Evolutionary conservation across 805 yeast genomes (phyloP).

Genomic region (Wickerhamomyces alni): DNA sequence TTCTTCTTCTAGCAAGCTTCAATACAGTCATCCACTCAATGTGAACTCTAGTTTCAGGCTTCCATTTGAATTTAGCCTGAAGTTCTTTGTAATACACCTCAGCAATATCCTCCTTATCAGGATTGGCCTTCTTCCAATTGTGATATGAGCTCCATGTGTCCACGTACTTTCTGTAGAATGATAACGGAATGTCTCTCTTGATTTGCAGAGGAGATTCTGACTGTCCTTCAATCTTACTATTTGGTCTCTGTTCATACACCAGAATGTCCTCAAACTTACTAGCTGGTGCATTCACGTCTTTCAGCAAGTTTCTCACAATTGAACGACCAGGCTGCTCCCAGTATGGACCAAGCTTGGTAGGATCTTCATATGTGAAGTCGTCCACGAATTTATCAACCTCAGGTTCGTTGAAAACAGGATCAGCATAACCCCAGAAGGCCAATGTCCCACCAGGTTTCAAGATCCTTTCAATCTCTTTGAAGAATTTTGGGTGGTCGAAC

Average conservation of each 20-base stretch:
- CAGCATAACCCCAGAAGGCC: constrained; percentile 76
- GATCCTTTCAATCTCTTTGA: constrained; percentile 40
- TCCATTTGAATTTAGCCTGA: constrained; percentile 42
- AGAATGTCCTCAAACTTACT: constrained; percentile 35
- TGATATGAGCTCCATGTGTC: constrained; percentile 71
- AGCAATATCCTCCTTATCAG: constrained; percentile 28
- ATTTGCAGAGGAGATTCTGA: constrained; percentile 23
- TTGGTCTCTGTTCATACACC: constrained; percentile 26
- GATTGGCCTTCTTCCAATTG: constrained; percentile 36
- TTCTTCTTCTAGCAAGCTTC: constrained; percentile 35
- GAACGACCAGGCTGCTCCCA: constrained; percentile 87
- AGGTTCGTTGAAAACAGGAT: constrained; percentile 54
- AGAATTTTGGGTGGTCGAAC: constrained; percentile 56
- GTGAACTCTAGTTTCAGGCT: constrained; percentile 30
- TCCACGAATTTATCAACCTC: constrained; percentile 48
- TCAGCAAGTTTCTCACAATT: constrained; percentile 39
- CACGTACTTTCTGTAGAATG: constrained; percentile 45
- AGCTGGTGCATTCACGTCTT: constrained; percentile 36
- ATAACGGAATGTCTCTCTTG: constrained; percentile 35
- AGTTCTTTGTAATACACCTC: constrained; percentile 29
- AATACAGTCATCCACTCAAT: constrained; percentile 48
- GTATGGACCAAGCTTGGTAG: constrained; percentile 49
- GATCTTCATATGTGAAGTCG: constrained; percentile 46
- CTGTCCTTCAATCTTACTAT: constrained; percentile 1
- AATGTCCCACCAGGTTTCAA: constrained; percentile 61